Conservation (phyloP, 73 alveolate genomes). For the Paramecium octaurelia region DNA sequence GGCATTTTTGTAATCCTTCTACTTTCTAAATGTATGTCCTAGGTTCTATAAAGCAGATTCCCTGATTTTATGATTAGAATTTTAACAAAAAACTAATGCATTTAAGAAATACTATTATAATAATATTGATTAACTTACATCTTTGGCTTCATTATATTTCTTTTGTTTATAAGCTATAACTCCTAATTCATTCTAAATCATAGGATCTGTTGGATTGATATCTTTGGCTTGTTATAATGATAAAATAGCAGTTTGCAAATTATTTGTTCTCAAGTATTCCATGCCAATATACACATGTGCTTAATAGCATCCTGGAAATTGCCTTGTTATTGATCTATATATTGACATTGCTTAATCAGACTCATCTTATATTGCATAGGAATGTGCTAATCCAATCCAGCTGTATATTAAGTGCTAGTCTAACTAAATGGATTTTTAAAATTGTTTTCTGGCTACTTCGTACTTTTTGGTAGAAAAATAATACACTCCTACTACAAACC, state of each 20-base stretch:
- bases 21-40: slow-evolving; percentile 92
- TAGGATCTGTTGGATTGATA: slow-evolving; percentile 88
- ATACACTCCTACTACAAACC: slow-evolving; percentile 98
- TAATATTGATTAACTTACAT: background rate
- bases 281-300: slow-evolving; percentile 96
- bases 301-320: slow-evolving; percentile 98
- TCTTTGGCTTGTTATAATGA: slow-evolving; percentile 90
- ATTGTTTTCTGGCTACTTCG: slow-evolving; percentile 93
- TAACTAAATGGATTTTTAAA: slow-evolving; percentile 89
- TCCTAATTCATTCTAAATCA: slow-evolving; percentile 96
- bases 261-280: slow-evolving; percentile 97
- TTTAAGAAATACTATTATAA: slow-evolving; percentile 60
- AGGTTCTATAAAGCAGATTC: slow-evolving; percentile 89
- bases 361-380: slow-evolving; percentile 97
- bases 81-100: slow-evolving; percentile 87
- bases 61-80: slow-evolving; percentile 81
- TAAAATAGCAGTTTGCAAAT: slow-evolving; percentile 91
- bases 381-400: slow-evolving; percentile 97
- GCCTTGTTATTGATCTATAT: slow-evolving; percentile 94
- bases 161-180: slow-evolving; percentile 89
- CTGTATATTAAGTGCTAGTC: slow-evolving; percentile 95
- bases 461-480: slow-evolving; percentile 93
- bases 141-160: slow-evolving; percentile 83
- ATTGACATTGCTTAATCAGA: slow-evolving; percentile 97
- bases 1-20: slow-evolving; percentile 71